Percentiles rank a stretch among this genome's conserved stretches.
Evolutionary conservation across 148 eudicot genomes (phyloP).

Genomic region (Arbutus unedo): DNA sequence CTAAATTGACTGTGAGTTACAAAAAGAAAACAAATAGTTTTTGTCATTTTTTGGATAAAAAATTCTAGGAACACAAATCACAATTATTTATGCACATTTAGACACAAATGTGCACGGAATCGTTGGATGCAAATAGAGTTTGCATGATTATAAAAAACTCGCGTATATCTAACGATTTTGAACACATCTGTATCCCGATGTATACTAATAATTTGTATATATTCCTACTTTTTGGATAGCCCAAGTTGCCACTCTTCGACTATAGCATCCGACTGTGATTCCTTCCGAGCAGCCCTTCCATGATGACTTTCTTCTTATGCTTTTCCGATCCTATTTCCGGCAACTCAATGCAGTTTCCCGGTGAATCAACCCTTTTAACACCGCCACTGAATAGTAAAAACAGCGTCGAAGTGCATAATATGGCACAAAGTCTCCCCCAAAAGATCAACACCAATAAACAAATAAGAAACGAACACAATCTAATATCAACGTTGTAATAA

Average conservation of each 20-base stretch:
- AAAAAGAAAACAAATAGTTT: no score
- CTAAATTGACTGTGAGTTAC: no score
- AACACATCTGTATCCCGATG: no score
- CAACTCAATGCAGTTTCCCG: not conserved
- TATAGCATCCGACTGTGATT: not conserved
- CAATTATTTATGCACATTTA: no score
- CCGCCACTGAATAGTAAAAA: constrained; percentile 11
- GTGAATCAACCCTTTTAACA: not conserved
- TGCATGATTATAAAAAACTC: no score
- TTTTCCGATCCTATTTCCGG: constrained; percentile 4
- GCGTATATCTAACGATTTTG: no score
- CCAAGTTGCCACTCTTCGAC: not conserved
- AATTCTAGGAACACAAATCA: no score
- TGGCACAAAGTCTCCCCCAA: constrained; percentile 30
- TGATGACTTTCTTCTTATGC: constrained; percentile 22
- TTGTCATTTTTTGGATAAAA: no score
- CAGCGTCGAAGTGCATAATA: constrained; percentile 28
- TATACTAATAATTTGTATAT: no score
- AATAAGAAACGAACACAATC: constrained; percentile 18
- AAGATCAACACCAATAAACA: constrained; percentile 24
- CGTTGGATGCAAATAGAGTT: no score
- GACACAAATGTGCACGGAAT: no score
- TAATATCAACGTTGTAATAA: not conserved
- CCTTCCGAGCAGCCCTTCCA: constrained; percentile 23
- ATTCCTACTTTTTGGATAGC: not conserved